Evolutionary conservation across 257 asterid genomes (phyloP).

Genomic region (Ophiorrhiza pumila): DNA sequence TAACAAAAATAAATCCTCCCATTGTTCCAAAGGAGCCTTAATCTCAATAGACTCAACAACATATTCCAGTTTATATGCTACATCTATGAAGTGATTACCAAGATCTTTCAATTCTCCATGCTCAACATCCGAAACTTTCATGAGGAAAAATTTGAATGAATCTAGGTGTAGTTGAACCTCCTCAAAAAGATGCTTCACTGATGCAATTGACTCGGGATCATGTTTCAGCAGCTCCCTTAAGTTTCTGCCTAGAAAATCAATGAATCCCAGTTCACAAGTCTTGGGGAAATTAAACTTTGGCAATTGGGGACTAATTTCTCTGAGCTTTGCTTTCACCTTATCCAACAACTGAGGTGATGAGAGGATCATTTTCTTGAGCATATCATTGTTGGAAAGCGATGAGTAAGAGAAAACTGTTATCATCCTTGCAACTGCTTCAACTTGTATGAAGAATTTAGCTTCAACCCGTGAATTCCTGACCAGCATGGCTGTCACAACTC

Average conservation of each 20-base stretch:
- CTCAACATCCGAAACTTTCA: not conserved
- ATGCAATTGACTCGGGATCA: not conserved
- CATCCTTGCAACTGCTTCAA: not conserved
- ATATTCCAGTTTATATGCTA: slow-evolving; percentile 10
- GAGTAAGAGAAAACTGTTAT: slow-evolving; percentile 1
- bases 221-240: slow-evolving; percentile 5
- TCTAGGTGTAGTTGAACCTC: slow-evolving; percentile 1
- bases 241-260: not conserved
- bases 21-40: not conserved
- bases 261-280: not conserved
- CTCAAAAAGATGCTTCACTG: not conserved
- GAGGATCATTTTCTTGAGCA: not conserved
- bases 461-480: not conserved
- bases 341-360: not conserved
- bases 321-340: slow-evolving; percentile 6
- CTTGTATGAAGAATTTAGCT: not conserved
- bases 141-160: not conserved
- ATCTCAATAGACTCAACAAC: not conserved
- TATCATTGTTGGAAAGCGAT: not conserved
- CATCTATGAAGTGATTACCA: not conserved
- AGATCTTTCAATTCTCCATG: slow-evolving; percentile 7
- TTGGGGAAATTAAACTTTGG: slow-evolving; percentile 5
- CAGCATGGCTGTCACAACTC: not conserved
- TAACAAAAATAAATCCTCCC: not conserved
- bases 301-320: slow-evolving; percentile 4